These are phyloP conservation scores for Trichoderma gracile DNA, from an alignment of 2,329 filamentous ascomycete genomes.

Conservation along the genomic window DNA sequence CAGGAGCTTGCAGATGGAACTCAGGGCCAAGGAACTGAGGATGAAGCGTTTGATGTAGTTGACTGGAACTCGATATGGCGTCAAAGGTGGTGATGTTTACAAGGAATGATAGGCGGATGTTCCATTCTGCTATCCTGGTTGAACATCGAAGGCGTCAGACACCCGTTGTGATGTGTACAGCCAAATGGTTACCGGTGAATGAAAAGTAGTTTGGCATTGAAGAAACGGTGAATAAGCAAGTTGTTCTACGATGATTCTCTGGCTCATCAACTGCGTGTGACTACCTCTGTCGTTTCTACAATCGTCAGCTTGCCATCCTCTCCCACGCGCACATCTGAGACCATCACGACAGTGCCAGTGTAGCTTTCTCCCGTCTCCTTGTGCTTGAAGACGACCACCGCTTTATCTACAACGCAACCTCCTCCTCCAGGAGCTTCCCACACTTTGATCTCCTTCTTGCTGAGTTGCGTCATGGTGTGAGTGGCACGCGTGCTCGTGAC, in stretches of 20 bases:
- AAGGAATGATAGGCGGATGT: too few species aligned
- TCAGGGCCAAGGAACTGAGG: too few species aligned
- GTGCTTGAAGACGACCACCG: not conserved
- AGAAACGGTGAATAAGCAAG: not conserved
- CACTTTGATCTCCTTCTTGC: not conserved
- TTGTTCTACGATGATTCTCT: not conserved
- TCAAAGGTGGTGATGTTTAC: too few species aligned
- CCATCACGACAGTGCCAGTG: not conserved
- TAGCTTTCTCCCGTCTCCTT: not conserved
- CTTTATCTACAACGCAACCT: not conserved
- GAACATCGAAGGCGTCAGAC: too few species aligned
- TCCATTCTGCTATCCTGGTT: too few species aligned
- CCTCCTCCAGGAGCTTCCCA: conserved; percentile 5
- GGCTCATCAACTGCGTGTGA: not conserved
- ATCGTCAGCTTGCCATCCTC: not conserved
- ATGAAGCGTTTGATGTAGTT: too few species aligned
- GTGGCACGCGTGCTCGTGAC: not conserved
- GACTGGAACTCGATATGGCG: too few species aligned
- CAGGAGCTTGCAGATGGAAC: too few species aligned
- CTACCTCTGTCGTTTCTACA: not conserved
- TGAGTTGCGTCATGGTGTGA: not conserved
- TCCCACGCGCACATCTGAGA: not conserved
- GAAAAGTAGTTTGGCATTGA: too few species aligned
- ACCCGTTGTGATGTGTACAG: too few species aligned
- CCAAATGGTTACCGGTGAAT: too few species aligned